Evolutionary conservation across 2,329 filamentous ascomycete species (phyloP), one percentile per base, ranked within the genome.

Genomic region (Fusarium domesticum): DNA sequence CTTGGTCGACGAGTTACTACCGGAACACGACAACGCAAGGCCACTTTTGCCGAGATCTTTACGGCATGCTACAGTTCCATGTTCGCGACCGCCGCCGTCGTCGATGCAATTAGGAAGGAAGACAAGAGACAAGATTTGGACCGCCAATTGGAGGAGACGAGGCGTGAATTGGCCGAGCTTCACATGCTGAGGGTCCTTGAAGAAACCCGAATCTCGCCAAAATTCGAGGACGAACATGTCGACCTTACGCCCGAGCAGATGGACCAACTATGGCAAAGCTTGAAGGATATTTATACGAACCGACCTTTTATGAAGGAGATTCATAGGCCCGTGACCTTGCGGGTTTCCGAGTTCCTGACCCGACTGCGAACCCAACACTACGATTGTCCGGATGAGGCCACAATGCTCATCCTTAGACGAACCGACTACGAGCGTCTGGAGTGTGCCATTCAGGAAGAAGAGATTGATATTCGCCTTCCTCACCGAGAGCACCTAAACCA

Each of bases 11-110:
- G 73, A 59, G 65, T 73, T 42, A 75, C 78, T 35, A 75, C 74
- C 32, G 68, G 71, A 33, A 67, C 73, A 23, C 63, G 73, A 39
- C 73, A 71, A 57, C 74, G 76, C 42, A 75, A 74, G 52, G 64
- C 74, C 34, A 72, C 71, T 32, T 64, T 73, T 58, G 67, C 75
- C 65, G 70, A 82, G 66, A 51, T 83, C 47, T 74, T 84, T 60
- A 87, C 84, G 18, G 78, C 84, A 31, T 78, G 77, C 62, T 88
- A 87, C 59, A 84, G 84, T 18, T 79, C 81, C 25, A 76, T 85
- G 42, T 78, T 87, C 57, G 83, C 81, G 5, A 78, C 80, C 2
- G 84, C 83, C 2, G 76, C 83, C 10, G 69, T 85, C 3, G 69
- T 78, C 20, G 85, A 89, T 62, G 77, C 78, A 6, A 70, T 72